phyloP scores from a whole-genome alignment of 306 rosid genomes.

The Gastrolobium bilobum region DNA sequence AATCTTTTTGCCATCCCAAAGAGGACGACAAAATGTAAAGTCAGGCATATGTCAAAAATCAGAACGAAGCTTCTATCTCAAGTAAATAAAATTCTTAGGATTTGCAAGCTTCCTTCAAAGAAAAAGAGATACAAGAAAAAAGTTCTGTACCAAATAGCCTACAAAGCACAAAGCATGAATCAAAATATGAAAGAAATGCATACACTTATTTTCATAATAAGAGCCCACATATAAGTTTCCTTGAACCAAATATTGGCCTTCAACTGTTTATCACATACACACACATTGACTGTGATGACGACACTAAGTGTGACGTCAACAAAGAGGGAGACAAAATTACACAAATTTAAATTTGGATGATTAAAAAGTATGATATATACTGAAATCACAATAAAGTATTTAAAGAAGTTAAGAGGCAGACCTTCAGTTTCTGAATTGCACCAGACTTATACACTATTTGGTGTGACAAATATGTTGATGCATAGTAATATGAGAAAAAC shows the following conservation, averaged over 20 bases:
- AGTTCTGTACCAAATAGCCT: conserved; percentile 15
- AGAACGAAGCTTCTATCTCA: not conserved
- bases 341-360: conserved; percentile 5
- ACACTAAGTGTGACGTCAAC: conserved; percentile 5
- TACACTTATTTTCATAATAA: conserved; percentile 13
- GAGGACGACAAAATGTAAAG: not conserved
- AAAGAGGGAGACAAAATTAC: not conserved
- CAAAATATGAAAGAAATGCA: conserved; percentile 16
- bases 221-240: conserved; percentile 5
- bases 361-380: not conserved
- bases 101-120: conserved; percentile 28
- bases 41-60: not conserved
- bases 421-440: conserved; percentile 77
- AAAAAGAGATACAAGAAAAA: not conserved
- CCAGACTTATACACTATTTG: conserved; percentile 87
- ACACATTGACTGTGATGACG: conserved; percentile 5
- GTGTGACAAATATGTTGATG: conserved; percentile 86
- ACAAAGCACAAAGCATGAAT: conserved; percentile 33
- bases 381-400: conserved; percentile 13
- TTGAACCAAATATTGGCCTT: conserved; percentile 35
- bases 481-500: conserved; percentile 77
- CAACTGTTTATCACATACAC: conserved; percentile 11
- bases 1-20: not conserved
- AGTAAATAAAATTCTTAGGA: not conserved
- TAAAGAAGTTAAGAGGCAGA: conserved; percentile 43